A percentile compares a stretch with the other conserved stretches of the same genome.
phyloP scores from a whole-genome alignment of 1,139 yeast species.

The Hyphopichia wangnamkhiaoensis region DNA sequence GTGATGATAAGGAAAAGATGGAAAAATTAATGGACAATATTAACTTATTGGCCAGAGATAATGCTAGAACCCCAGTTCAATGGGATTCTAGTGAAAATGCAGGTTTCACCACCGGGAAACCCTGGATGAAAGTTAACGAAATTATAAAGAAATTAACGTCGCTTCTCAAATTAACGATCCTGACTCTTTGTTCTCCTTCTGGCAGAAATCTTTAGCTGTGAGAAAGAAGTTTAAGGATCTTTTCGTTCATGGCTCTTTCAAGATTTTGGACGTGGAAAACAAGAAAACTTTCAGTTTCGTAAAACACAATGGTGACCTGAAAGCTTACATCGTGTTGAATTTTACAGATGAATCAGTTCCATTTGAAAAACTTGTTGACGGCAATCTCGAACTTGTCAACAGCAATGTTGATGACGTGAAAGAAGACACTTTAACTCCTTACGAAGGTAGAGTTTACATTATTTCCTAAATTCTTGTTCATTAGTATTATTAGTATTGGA shows the following conservation, averaged over 20 bases:
- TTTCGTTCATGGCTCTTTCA: conserved; percentile 19
- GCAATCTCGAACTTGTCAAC: conserved; percentile 29
- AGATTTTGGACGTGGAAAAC: conserved; percentile 41
- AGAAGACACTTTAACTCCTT: conserved; percentile 30
- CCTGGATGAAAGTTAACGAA: conserved; percentile 25
- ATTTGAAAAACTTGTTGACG: conserved; percentile 31
- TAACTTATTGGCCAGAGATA: conserved; percentile 22
- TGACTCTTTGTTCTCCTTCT: conserved; percentile 20
- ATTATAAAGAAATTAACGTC: conserved; percentile 21
- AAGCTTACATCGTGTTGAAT: conserved; percentile 47
- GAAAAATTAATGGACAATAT: conserved; percentile 16
- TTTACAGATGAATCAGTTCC: conserved; percentile 34
- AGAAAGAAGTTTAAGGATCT: conserved; percentile 20
- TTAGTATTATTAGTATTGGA: too few species aligned
- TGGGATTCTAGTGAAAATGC: conserved; percentile 20
- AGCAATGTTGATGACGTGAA: conserved; percentile 25
- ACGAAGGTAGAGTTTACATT: conserved; percentile 41
- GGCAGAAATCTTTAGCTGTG: conserved; percentile 18
- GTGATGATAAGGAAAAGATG: conserved; percentile 13
- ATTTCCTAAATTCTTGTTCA: conserved; percentile 16
- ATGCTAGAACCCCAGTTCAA: conserved; percentile 26
- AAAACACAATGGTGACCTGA: conserved; percentile 26
- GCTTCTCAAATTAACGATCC: conserved; percentile 21
- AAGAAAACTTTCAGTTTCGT: conserved; percentile 38
- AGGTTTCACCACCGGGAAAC: conserved; percentile 23